Percentiles rank a stretch among this genome's conserved stretches.
These are phyloP conservation scores for Cystobasidium sp. DNA, from an alignment of 1,284 basidiomycete genomes.

Conservation along the genomic window DNA sequence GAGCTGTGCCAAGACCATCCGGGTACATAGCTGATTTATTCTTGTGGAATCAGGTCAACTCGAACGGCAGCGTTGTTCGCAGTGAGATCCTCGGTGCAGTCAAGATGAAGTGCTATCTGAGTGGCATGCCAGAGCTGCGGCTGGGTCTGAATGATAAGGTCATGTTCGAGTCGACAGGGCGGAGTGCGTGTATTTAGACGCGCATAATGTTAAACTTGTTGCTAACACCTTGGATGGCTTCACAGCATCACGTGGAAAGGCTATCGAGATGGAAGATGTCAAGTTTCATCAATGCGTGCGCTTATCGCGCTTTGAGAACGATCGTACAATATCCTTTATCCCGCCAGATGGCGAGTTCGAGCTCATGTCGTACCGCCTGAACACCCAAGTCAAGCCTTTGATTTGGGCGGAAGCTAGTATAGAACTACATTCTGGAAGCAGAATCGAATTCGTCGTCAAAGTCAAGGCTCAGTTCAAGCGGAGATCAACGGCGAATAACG, in stretches of 20 bases:
- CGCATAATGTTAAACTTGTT: neutral
- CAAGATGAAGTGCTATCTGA: conserved; percentile 99
- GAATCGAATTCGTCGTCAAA: conserved; percentile 98
- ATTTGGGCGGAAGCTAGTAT: conserved; percentile 98
- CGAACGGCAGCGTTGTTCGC: conserved; percentile 94
- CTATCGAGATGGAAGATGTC: conserved; percentile 99
- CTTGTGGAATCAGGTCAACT: conserved; percentile 72
- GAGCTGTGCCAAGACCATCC: conserved; percentile 46
- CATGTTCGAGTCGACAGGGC: conserved; percentile 97
- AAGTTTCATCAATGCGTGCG: conserved; percentile 99
- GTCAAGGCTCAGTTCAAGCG: conserved; percentile 98
- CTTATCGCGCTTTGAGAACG: conserved; percentile 98
- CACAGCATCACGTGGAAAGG: conserved; percentile 88
- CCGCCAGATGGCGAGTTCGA: conserved; percentile 99
- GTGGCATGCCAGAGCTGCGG: conserved; percentile 96
- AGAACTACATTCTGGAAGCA: conserved; percentile 87
- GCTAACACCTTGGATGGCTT: neutral
- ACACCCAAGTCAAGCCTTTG: conserved; percentile 94
- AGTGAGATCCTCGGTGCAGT: conserved; percentile 96
- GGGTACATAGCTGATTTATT: neutral
- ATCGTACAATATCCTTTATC: conserved; percentile 98
- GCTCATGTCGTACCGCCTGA: conserved; percentile 94
- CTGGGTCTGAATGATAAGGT: conserved; percentile 98
- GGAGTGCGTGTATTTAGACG: conserved; percentile 66
- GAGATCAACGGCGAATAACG: conserved; percentile 94